Percentiles rank a stretch among this genome's conserved stretches.
Conservation (phyloP, 78 protist species). For the Dictyostelium citrinum region DNA sequence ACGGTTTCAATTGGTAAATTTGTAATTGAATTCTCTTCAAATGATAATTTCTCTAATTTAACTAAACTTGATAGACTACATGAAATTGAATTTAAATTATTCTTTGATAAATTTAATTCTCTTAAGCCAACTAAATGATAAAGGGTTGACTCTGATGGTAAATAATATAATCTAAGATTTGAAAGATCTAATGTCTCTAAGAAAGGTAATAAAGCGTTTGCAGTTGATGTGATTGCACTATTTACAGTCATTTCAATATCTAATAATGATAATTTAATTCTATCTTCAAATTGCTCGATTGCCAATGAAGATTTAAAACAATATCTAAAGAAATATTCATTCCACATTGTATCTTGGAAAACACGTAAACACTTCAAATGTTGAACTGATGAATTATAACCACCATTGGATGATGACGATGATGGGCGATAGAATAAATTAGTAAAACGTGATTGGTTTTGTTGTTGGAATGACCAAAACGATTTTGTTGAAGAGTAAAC, state of each 20-base stretch:
- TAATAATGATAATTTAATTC: not conserved
- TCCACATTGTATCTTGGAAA: conserved; percentile 76
- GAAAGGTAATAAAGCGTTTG: not conserved
- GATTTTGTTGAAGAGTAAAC: conserved; percentile 27
- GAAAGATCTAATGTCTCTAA: conserved; percentile 24
- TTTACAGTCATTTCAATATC: conserved; percentile 2
- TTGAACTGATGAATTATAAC: not conserved
- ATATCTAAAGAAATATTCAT: conserved; percentile 59
- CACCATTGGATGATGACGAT: not conserved
- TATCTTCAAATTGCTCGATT: conserved; percentile 43
- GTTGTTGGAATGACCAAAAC: conserved; percentile 37
- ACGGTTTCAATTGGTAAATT: conserved; percentile 37
- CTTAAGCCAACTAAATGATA: not conserved
- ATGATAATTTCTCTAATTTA: conserved; percentile 20
- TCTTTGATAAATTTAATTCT: conserved; percentile 32
- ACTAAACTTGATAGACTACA: not conserved
- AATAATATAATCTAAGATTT: not conserved
- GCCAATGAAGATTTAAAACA: conserved; percentile 56
- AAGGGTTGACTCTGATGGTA: conserved; percentile 2
- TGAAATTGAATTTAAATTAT: conserved; percentile 54
- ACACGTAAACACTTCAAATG: conserved; percentile 31
- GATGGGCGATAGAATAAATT: not conserved
- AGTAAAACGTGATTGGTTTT: not conserved
- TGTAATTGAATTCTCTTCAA: conserved; percentile 58
- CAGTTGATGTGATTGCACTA: not conserved